These are phyloP conservation scores for Pezicula neosporulosa DNA, from an alignment of 2,329 filamentous ascomycete species.

Conservation along the genomic window DNA sequence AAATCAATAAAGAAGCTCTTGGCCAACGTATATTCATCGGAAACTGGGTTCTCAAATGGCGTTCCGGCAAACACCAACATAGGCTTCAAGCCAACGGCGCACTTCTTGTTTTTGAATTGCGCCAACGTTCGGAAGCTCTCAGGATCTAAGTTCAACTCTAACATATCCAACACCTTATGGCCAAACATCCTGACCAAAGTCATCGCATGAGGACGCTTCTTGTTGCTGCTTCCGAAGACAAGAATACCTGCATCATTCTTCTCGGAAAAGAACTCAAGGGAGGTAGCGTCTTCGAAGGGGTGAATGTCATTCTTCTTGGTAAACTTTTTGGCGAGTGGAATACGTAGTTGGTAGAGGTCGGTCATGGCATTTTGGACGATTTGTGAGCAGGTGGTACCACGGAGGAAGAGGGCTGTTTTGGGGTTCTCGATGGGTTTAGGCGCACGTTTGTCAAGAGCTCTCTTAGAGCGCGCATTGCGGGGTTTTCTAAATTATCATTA, in stretches of 20 bases:
- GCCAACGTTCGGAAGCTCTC: conserved; percentile 65
- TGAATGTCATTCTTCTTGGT: conserved; percentile 96
- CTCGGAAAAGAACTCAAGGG: conserved; percentile 90
- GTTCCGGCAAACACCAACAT: conserved; percentile 89
- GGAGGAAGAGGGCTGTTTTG: conserved; percentile 85
- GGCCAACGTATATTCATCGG: conserved; percentile 77
- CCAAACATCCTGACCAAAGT: conserved; percentile 81
- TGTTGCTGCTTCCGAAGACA: conserved; percentile 79
- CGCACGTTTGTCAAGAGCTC: conserved; percentile 88
- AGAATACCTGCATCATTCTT: conserved; percentile 93
- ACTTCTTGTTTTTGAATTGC: conserved; percentile 74
- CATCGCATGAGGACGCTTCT: conserved; percentile 92
- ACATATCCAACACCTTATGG: conserved; percentile 89
- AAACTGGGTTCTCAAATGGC: conserved; percentile 77
- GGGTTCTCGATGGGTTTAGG: conserved; percentile 87
- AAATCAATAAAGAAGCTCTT: conserved; percentile 88
- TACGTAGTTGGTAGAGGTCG: conserved; percentile 81
- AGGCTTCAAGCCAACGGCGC: conserved; percentile 79
- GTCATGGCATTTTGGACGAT: conserved; percentile 78
- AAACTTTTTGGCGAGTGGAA: conserved; percentile 84
- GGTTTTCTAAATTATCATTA: conserved; percentile 48
- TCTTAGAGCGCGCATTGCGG: conserved; percentile 86
- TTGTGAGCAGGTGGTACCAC: conserved; percentile 81
- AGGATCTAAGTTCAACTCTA: conserved; percentile 81
- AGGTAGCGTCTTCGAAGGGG: conserved; percentile 86